phyloP scores from a whole-genome alignment of 129 eudicot species.

The Heracleum sosnowskyi region DNA sequence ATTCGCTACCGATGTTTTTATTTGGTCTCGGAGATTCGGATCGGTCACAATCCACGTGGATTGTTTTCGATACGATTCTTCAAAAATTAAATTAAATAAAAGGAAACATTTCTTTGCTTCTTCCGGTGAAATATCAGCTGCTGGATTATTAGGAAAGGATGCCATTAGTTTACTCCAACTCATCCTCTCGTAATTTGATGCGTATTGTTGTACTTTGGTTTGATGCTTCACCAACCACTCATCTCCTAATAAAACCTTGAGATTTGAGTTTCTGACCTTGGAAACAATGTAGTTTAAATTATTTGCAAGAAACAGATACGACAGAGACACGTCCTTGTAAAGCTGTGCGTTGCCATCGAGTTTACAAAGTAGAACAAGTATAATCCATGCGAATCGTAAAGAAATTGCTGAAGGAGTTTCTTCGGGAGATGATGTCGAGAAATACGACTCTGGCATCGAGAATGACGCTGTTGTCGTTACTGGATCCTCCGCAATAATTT shows the following conservation, averaged over 20 bases:
- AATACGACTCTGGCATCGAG: constrained; percentile 56
- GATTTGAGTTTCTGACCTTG: constrained; percentile 44
- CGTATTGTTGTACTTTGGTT: constrained; percentile 44
- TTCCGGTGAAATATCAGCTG: constrained; percentile 32
- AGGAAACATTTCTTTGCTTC: constrained; percentile 33
- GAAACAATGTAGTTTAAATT: constrained; percentile 80
- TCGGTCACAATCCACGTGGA: constrained; percentile 63
- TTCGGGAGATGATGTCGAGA: constrained; percentile 30
- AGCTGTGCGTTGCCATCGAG: constrained; percentile 63
- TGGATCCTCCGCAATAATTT: constrained; percentile 59
- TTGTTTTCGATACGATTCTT: constrained; percentile 49
- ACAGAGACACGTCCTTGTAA: constrained; percentile 62
- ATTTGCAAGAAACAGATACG: constrained; percentile 73
- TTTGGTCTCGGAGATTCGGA: constrained; percentile 50
- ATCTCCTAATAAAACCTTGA: constrained; percentile 48
- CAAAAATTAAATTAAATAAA: constrained; percentile 47
- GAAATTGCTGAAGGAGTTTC: constrained; percentile 33
- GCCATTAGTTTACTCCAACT: constrained; percentile 62
- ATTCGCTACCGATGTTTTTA: constrained; percentile 39
- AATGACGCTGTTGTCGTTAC: constrained; percentile 26
- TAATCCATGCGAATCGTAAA: constrained; percentile 58
- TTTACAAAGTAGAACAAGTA: constrained; percentile 70
- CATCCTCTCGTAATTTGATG: constrained; percentile 62
- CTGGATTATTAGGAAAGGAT: constrained; percentile 51
- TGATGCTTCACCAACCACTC: constrained; percentile 62